Conservation (phyloP, 192 early-diverging fungal species). For the Backusella sp. region DNA sequence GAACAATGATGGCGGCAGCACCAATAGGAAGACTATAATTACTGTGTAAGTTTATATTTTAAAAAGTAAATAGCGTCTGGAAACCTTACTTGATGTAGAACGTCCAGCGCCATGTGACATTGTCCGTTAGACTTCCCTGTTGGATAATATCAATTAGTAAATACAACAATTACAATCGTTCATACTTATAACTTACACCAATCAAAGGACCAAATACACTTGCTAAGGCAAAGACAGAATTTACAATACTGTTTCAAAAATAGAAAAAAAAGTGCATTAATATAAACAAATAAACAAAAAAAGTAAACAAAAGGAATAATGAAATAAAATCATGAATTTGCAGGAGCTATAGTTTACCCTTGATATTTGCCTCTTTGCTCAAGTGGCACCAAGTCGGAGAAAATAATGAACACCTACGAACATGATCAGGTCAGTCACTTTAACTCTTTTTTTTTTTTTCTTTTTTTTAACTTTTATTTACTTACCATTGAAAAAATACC, state of each 20-base stretch:
- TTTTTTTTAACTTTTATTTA: background rate
- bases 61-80: background rate
- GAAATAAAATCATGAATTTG: background rate
- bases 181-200: slow-evolving; percentile 41
- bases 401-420: slow-evolving; percentile 65
- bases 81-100: slow-evolving; percentile 41
- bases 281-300: background rate
- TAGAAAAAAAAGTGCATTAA: slow-evolving; percentile 36
- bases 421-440: background rate
- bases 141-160: background rate
- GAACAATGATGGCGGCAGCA: slow-evolving; percentile 54
- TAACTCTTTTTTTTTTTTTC: background rate
- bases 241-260: slow-evolving; percentile 65
- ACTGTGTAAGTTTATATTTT: background rate
- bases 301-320: background rate
- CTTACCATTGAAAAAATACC: slow-evolving; percentile 17
- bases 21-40: slow-evolving; percentile 75
- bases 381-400: slow-evolving; percentile 79
- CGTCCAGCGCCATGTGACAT: slow-evolving; percentile 58
- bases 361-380: slow-evolving; percentile 68
- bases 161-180: background rate
- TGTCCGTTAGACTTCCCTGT: slow-evolving; percentile 73
- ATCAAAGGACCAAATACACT: slow-evolving; percentile 84
- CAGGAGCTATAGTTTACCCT: slow-evolving; percentile 7
- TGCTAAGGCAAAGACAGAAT: slow-evolving; percentile 76